Percentiles rank a stretch among this genome's conserved stretches.
Evolutionary conservation across 2,329 filamentous ascomycete species (phyloP).

Genomic region (Colletotrichum noveboracense): DNA sequence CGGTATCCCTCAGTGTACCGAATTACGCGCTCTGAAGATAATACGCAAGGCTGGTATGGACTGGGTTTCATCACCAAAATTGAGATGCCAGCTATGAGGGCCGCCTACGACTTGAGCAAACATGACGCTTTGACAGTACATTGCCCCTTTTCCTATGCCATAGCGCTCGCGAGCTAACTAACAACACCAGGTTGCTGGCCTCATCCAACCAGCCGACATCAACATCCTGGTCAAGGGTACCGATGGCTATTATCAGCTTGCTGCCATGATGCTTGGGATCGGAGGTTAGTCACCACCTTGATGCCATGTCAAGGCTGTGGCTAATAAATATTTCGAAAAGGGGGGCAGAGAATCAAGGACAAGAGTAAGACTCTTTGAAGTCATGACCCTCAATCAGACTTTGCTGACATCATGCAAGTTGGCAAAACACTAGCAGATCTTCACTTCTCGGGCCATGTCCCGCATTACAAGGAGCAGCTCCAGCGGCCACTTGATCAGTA

Average conservation of each 20-base stretch:
- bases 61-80: not conserved
- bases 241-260: not conserved
- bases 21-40: not conserved
- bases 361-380: not conserved
- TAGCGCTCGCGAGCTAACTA: not conserved
- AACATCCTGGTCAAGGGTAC: not conserved
- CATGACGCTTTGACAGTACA: not conserved
- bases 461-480: not conserved
- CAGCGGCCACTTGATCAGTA: not conserved
- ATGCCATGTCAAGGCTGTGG: not conserved
- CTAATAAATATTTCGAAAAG: not conserved
- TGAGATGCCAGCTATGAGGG: not conserved
- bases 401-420: not conserved
- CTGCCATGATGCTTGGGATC: not conserved
- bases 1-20: not conserved
- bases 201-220: not conserved
- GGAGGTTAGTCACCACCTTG: not conserved
- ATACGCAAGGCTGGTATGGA: not conserved
- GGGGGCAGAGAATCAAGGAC: not conserved
- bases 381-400: not conserved
- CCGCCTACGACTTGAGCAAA: not conserved
- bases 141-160: not conserved
- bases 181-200: not conserved
- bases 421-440: not conserved
- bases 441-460: not conserved